Evolutionary conservation across 2,329 filamentous ascomycete species (phyloP), one percentile per base, ranked within the genome.

Genomic region (Coleophoma crateriformis): DNA sequence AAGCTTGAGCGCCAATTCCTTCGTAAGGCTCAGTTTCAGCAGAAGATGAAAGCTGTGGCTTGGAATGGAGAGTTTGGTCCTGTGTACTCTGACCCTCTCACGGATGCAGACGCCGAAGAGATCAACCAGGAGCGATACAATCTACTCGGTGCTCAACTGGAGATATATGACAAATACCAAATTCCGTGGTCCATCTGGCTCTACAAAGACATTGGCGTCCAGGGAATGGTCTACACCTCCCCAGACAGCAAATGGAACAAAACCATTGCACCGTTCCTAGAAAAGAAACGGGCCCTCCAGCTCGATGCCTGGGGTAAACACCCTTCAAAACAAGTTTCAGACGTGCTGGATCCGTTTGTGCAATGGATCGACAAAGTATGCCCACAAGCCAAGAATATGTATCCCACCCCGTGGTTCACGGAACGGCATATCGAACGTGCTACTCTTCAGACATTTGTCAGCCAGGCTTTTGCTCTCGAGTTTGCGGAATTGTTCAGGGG

Each of bases 161-260:
- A 64, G 22, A 73, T 79, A 45, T 79, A 79, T 58, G 71, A 74
- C 49, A 71, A 73, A 60, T 62, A 75, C 54, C 60, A 69, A 45
- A 75, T 76, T 44, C 52, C 60, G 1, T 83, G 79, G 80, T 75
- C 67, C 10, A 82, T 82, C 56, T 79, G 76, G 76, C 62, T 77
- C 0, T 79, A 78, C 64, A 80, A 79, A 58, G 76, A 80, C 52
- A 71, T 79, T 35, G 75, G 76, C 0, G 70, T 75, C 44, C 75
- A 78, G 59, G 77, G 75, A 7, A 78, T 79, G 75, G 66, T 76
- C 1, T 71, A 76, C 50, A 65, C 73, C 1, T 64, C 66, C 38
- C 73, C 74, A 0, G 61, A 72, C 19, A 72, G 68, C 15, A 56
- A 67, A 4, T 79, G 76, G 64, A 78, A 79, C 64, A 66, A 67